Evolutionary conservation across 2,329 filamentous ascomycete species (phyloP).

Genomic region (Aspergillus luchuensis): DNA sequence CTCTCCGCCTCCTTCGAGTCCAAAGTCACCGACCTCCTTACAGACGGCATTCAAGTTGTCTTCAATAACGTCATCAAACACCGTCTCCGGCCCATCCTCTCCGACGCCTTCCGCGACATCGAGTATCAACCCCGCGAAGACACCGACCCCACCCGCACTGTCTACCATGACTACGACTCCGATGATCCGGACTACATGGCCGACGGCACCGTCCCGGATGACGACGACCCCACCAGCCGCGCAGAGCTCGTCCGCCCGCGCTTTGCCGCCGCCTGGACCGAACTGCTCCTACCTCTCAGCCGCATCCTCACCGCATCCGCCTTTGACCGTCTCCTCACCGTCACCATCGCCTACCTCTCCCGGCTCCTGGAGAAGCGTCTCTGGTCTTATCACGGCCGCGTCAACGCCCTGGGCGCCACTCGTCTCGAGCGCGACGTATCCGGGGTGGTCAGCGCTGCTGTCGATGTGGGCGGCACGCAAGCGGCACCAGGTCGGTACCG

Average conservation of each 20-base stretch:
- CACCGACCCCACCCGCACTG: conserved; percentile 31
- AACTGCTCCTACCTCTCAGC: conserved; percentile 79
- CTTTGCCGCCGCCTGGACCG: conserved; percentile 84
- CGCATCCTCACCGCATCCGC: conserved; percentile 79
- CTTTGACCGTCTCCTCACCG: conserved; percentile 73
- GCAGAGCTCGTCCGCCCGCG: conserved; percentile 71
- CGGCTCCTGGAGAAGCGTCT: conserved; percentile 84
- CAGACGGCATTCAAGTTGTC: conserved; percentile 80
- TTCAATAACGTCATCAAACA: conserved; percentile 86
- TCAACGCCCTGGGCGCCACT: conserved; percentile 79
- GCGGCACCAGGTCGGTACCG: conserved; percentile 62
- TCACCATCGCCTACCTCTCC: conserved; percentile 73
- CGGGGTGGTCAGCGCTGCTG: conserved; percentile 63
- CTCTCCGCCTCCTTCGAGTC: conserved; percentile 72
- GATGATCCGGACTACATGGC: conserved; percentile 34
- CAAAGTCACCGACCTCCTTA: conserved; percentile 79
- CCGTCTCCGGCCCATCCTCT: conserved; percentile 78
- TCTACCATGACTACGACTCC: conserved; percentile 49
- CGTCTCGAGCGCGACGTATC: conserved; percentile 82
- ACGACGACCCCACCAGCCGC: conserved; percentile 42
- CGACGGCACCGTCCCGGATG: conserved; percentile 30
- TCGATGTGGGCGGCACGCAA: conserved; percentile 40
- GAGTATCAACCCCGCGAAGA: conserved; percentile 75
- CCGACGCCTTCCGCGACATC: conserved; percentile 86
- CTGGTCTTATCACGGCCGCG: conserved; percentile 74